Base-by-base conservation (phyloP, 176 grass and related monocot species). In the Zoysia japonica region DNA sequence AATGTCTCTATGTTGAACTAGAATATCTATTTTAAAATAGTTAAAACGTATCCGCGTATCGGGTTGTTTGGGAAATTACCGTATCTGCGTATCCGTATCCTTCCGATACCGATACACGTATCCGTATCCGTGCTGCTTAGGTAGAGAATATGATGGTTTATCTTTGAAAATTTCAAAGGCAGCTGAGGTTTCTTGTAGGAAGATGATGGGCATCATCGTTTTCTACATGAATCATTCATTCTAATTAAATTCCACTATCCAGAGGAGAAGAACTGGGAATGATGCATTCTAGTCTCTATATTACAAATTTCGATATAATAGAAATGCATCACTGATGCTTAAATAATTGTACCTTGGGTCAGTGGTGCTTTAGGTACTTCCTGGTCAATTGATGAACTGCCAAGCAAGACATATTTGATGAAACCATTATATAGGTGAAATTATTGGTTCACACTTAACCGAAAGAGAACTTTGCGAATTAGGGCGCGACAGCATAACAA, bases 331-430 rank as follows among this genome's bases (percentile, higher is more conserved):
- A 56, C 69, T 47, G 48, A 76, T 80, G 11, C 55, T 70, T 85
- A 47, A 48, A 76, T 80, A 85, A 66, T 89, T 50, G 48, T 41
- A 80, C 61, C 43, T 60, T 45, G 42, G 20, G 77, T 60, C 65
- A 80, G 65, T 80, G 77, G 77, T 84, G 71, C 77, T 84, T 80
- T 85, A 71, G 82, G 77, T 74, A 28, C 28, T 83, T 72, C 43
- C 37, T 76, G 87, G 82, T 71, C 77, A 77, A 71, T 76, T 85
- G 76, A 84, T 80, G 65, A 85, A 71, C 82, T 71, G 72, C 64
- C 28, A 28, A 28, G 28, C 71, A 76, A 84, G 40, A 62, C 44
- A 47, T 62, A 73, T 77, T 88, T 75, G 77, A 7, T 80, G 20
- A 47, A 65, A 67, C 10, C n/a, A 37, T 36, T 68, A 41, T 68